Evolutionary conservation across 2,329 filamentous ascomycete species (phyloP), one percentile per base, ranked within the genome.

Genomic region (Metarhizium robertsii): DNA sequence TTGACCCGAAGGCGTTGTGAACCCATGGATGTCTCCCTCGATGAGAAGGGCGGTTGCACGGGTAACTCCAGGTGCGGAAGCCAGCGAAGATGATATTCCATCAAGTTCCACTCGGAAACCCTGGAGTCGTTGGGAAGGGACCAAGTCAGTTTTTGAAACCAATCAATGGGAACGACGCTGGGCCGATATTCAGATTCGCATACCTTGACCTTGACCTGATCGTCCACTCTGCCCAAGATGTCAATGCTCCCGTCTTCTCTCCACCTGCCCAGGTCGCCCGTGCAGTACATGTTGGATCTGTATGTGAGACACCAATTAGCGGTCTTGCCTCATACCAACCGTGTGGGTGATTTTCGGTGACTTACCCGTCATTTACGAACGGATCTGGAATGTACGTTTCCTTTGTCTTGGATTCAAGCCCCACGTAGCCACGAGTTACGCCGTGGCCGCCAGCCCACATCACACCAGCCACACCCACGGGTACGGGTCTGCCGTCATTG

Each of bases 91-190:
- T 2, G 79, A 73, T 32, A 84, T 75, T 40, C 80, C 79, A 55
- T 83, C 80, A 10, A 84, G 75, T 64, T 84, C 80, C 49, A 85
- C 78, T 29, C 81, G 78, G 63, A 84, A 83, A 7, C 81, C 80
- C 73, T 72, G 53, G 52, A n/a, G 20, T 3, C 40, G 8, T 29
- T 29, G 29, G 25, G 34, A 50, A 40, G 11, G 8, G 6, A 8
- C 14, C 20, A 4, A 30, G 36, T 49, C 6, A 55, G 53, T 50
- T 18, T 48, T 48, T 48, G 45, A 16, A 48, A 48, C 25, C 11
- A 25, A 25, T 45, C 5, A 8, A 49, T n/a, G 45, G 29, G 25
- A 34, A n/a, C n/a, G n/a, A 20, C n/a, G 14, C 42, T 32, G 52
- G 36, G 6, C 50, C 30, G 25, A 30, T 20, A 11, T 57, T 48